Conservation (phyloP, 2,329 filamentous ascomycete genomes). For the Acephala macrosclerotiorum region DNA sequence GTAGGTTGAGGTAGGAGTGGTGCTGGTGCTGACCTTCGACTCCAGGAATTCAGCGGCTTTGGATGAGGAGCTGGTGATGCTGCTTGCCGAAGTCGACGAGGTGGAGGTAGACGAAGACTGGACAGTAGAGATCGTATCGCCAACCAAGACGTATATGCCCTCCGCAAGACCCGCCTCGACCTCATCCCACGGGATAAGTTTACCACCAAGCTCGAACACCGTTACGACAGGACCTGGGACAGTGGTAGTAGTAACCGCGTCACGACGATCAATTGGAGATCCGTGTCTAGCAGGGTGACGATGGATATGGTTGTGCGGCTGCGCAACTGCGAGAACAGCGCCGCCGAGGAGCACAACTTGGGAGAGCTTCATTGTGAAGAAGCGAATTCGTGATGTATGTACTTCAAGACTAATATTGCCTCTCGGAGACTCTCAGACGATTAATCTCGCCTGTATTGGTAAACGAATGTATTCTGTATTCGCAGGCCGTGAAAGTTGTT, state of each 20-base stretch:
- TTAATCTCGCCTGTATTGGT: constrained; percentile 14
- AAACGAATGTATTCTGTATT: constrained; percentile 29
- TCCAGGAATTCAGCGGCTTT: constrained; percentile 28
- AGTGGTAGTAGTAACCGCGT: constrained; percentile 47
- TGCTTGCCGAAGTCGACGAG: constrained; percentile 41
- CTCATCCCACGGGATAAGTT: constrained; percentile 64
- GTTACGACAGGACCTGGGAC: constrained; percentile 68
- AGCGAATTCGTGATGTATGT: constrained; percentile 40
- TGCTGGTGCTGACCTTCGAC: constrained; percentile 26
- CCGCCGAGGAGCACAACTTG: constrained; percentile 40
- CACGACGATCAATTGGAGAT: constrained; percentile 56
- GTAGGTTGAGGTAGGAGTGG: constrained; percentile 46
- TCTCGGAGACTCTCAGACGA: constrained; percentile 32
- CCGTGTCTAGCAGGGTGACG: constrained; percentile 64
- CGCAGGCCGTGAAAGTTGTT: constrained; percentile 20
- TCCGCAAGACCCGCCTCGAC: constrained; percentile 76
- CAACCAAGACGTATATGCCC: constrained; percentile 73
- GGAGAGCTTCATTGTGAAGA: constrained; percentile 46
- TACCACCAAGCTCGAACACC: constrained; percentile 75
- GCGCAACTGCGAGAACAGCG: constrained; percentile 61
- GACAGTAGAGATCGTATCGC: constrained; percentile 57
- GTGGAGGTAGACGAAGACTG: constrained; percentile 48
- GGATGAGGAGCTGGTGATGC: constrained; percentile 30
- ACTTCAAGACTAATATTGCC: constrained; percentile 32
- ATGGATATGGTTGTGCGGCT: constrained; percentile 66